Base-by-base conservation (phyloP, 2,329 filamentous ascomycete species). In the Pyrenophora tritici-repentis region DNA sequence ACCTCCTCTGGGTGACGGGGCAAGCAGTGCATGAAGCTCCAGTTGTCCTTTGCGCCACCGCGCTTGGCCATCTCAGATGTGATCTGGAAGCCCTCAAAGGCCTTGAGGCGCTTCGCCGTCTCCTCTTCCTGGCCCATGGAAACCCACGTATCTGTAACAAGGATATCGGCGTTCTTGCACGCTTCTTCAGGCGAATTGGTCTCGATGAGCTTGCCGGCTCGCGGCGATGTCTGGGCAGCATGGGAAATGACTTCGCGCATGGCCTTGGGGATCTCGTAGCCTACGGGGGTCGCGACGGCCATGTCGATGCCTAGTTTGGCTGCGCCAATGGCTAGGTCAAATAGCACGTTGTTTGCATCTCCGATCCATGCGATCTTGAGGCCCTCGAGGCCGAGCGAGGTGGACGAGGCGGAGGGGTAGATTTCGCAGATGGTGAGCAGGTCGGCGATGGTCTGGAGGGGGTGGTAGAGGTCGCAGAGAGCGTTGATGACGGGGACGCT, bases 11-110 rank as follows among this genome's bases (percentile, higher is more conserved):
- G 84, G 71, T 99, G 92, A 56, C 94, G 84, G 12, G 94, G 94
- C 52, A 99, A 76, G 73, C 94, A 99, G 79, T 99, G 94, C 94
- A 99, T 97, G 73, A 99, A 99, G 75, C 90, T 91, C 94, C 94
- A 99, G 57, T 83, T 83, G 12, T 88, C 81, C 73, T 94, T 96
- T 35, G 94, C 94, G 16, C 91, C 92, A 36, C 91, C 92, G 42
- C 86, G 82, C 74, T 87, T 83, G 1, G 91, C 93, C 61, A 99
- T 79, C 36, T 94, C 89, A 40, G 86, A 83, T 2, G 93, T 97
- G 67, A 99, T 89, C 73, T 97, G 93, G 76, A 92, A 99, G 12
- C 93, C 92, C 24, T 83, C 82, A 72, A 99, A 99, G 2, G 86
- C 91, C 68, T 87, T 84, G 53, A 97, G 73, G 42, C 90, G 82